Base-by-base conservation (phyloP, 1,139 yeast species). In the Candida pseudoviswanathii region DNA sequence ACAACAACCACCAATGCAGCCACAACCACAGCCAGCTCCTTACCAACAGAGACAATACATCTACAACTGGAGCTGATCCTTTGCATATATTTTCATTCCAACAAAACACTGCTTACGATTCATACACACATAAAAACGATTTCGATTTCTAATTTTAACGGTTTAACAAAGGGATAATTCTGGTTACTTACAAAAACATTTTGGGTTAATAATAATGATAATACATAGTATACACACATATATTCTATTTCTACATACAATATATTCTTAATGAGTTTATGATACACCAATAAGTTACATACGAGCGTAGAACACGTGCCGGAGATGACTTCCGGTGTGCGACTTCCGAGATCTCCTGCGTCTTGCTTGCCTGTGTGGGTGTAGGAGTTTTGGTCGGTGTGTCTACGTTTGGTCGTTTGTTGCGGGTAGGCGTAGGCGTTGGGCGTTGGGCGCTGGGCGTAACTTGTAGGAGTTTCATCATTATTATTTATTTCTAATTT, bases 11-110 rank as follows among this genome's bases (percentile, higher is more conserved):
- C 27, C 29, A 37, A 22, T 22, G 8, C 29, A 11, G 29, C 33
- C 25, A 11, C 33, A 26, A 16, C 11, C 21, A 27, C 42, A 40
- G 21, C 27, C 11, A n/a, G 21, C 45, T n/a, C 10, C 27, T 26
- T 43, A 43, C 26, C 37, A 36, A 26, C 42, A 29, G 32, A 48
- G 38, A 16, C 44, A 22, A 32, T 39, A 32, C 29, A 9, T 36
- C 16, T 37, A 37, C 21, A 37, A 37, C 27, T 37, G 41, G 41
- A 37, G 41, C 25, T 37, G 29, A 25, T 16, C 10, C 4, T 33
- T 33, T 33, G 37, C 37, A 33, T 33, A 33, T 33, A 5, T 2
- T 11, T 31, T 9, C n/a, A 31, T 31, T 31, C n/a, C 34, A 9
- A 27, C 30, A 27, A 27, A 27, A 27, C n/a, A n/a, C n/a, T n/a